Percentiles rank a stretch among this genome's conserved stretches.
Conservation (phyloP, 352 stramenopile genomes). For the Phytophthora citrophthora region DNA sequence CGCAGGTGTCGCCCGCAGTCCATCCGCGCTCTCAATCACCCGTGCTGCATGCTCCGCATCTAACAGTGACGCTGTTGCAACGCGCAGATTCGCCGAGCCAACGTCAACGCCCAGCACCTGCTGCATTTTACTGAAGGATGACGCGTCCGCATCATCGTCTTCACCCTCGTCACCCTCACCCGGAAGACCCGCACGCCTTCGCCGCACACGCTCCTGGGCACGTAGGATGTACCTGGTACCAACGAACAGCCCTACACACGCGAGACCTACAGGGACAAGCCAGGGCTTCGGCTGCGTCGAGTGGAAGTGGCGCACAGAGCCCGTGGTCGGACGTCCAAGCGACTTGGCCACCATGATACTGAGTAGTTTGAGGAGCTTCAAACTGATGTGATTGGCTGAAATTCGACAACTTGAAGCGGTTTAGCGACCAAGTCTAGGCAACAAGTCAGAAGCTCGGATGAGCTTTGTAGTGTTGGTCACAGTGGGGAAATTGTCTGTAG, state of each 20-base stretch:
- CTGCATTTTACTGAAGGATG: slow-evolving; percentile 29
- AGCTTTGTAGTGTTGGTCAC: slow-evolving; percentile 49
- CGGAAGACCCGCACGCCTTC: slow-evolving; percentile 48
- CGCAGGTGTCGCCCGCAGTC: slow-evolving; percentile 55
- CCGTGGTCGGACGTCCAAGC: not conserved
- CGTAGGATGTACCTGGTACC: slow-evolving; percentile 66
- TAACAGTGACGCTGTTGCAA: slow-evolving; percentile 46
- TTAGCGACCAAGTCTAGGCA: slow-evolving; percentile 25
- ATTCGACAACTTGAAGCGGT: slow-evolving; percentile 18
- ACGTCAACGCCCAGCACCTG: slow-evolving; percentile 68
- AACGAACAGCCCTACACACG: slow-evolving; percentile 56
- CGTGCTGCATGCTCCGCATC: slow-evolving; percentile 25
- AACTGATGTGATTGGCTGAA: slow-evolving; percentile 30
- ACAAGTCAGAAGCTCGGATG: slow-evolving; percentile 50
- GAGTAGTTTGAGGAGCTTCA: slow-evolving; percentile 1
- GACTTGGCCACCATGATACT: slow-evolving; percentile 1
- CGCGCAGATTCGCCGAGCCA: slow-evolving; percentile 57
- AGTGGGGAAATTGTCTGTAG: slow-evolving; percentile 32
- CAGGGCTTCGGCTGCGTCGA: slow-evolving; percentile 59
- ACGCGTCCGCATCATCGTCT: slow-evolving; percentile 11
- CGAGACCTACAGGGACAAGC: slow-evolving; percentile 50
- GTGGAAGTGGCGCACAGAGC: slow-evolving; percentile 49
- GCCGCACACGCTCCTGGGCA: slow-evolving; percentile 61
- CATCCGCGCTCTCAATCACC: slow-evolving; percentile 67
- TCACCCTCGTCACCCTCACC: slow-evolving; percentile 47